These are phyloP conservation scores for Irpex sp. DNA, from an alignment of 1,284 basidiomycete species.

Conservation along the genomic window DNA sequence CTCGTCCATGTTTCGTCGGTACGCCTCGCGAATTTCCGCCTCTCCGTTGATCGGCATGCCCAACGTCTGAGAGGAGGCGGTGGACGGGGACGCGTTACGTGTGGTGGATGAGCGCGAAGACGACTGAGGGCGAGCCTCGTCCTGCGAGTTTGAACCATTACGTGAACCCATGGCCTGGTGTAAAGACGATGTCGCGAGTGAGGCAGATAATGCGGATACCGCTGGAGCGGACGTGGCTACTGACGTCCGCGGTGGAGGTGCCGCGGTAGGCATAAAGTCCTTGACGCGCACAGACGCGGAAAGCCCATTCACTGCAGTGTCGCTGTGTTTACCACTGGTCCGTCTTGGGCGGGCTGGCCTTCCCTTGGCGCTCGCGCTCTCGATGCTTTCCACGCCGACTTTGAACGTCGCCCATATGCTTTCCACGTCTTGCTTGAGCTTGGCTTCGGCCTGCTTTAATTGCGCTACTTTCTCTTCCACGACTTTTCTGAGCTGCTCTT, in stretches of 20 bases:
- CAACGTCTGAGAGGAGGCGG: conserved; percentile 22
- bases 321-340: conserved; percentile 9
- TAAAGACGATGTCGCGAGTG: conserved; percentile 55
- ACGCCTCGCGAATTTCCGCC: conserved; percentile 33
- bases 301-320: conserved; percentile 16
- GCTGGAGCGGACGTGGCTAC: conserved; percentile 31
- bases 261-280: conserved; percentile 50
- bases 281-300: conserved; percentile 38
- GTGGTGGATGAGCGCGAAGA: conserved; percentile 13
- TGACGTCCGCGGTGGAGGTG: conserved; percentile 30
- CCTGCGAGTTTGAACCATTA: conserved; percentile 7
- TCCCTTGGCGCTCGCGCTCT: conserved; percentile 28
- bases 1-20: conserved; percentile 56
- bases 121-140: conserved; percentile 9
- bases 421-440: conserved; percentile 54
- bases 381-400: conserved; percentile 42
- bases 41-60: conserved; percentile 20
- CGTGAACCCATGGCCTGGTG: conserved; percentile 41
- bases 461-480: conserved; percentile 52
- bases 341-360: conserved; percentile 4
- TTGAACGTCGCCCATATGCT: conserved; percentile 57
- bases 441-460: conserved; percentile 49
- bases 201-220: conserved; percentile 63
- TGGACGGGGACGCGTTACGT: conserved; percentile 21
- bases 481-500: conserved; percentile 51